A percentile compares a stretch with the other conserved stretches of the same genome.
Evolutionary conservation across 768 basidiomycete genomes (phyloP).

Genomic region (Termitomyces heimii): DNA sequence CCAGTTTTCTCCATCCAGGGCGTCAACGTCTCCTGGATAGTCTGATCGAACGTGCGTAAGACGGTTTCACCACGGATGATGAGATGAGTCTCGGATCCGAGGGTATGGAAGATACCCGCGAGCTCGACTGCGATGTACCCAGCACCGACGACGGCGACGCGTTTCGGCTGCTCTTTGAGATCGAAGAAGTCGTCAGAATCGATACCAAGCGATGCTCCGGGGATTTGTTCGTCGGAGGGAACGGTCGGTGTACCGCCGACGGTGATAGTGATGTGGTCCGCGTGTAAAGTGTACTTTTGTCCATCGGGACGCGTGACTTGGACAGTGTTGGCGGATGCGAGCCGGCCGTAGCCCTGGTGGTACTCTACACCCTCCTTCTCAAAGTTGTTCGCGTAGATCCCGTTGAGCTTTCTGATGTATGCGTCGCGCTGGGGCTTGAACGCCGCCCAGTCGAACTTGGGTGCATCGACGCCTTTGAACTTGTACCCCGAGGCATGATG

Average conservation of each 20-base stretch:
- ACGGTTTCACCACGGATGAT: slow-evolving; percentile 88
- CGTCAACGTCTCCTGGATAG: slow-evolving; percentile 76
- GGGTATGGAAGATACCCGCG: slow-evolving; percentile 87
- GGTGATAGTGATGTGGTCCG: slow-evolving; percentile 78
- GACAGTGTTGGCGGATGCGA: slow-evolving; percentile 64
- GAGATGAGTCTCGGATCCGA: slow-evolving; percentile 89
- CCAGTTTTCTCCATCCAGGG: slow-evolving; percentile 94
- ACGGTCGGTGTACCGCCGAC: slow-evolving; percentile 82
- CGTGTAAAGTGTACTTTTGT: slow-evolving; percentile 61
- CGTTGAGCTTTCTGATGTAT: slow-evolving; percentile 86
- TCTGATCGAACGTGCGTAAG: slow-evolving; percentile 88
- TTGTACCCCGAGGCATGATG: slow-evolving; percentile 72
- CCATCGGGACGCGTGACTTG: slow-evolving; percentile 71
- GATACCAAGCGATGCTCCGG: slow-evolving; percentile 88
- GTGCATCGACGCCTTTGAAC: slow-evolving; percentile 50
- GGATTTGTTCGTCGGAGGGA: slow-evolving; percentile 74
- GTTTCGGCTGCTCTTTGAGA: slow-evolving; percentile 83
- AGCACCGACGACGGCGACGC: slow-evolving; percentile 92
- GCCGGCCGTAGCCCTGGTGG: slow-evolving; percentile 71
- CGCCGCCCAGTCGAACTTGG: slow-evolving; percentile 80
- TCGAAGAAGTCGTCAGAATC: slow-evolving; percentile 96
- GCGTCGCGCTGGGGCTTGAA: slow-evolving; percentile 96
- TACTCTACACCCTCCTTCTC: slow-evolving; percentile 84
- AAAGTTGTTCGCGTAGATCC: slow-evolving; percentile 88
- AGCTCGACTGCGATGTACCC: slow-evolving; percentile 98